Conservation (phyloP, 495 filamentous ascomycete genomes). For the Penicillium canescens region DNA sequence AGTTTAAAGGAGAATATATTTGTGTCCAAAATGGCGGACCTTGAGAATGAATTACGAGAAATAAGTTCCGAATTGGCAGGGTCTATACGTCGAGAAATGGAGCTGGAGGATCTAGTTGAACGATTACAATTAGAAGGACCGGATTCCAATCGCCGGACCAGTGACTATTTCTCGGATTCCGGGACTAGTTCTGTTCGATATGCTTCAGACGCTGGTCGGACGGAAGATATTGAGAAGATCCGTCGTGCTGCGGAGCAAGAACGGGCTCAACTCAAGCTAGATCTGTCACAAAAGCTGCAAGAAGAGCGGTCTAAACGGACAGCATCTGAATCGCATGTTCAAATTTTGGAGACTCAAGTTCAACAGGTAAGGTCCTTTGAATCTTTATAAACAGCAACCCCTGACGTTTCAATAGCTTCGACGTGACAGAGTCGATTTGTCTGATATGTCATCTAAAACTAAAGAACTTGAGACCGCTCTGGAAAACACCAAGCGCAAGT, state of each 20-base stretch:
- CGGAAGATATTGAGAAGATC: slow-evolving; percentile 82
- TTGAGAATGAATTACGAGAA: slow-evolving; percentile 91
- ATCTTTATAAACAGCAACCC: background rate
- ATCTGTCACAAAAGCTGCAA: slow-evolving; percentile 78
- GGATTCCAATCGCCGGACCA: slow-evolving; percentile 68
- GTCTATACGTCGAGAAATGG: slow-evolving; percentile 94
- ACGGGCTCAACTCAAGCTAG: slow-evolving; percentile 81
- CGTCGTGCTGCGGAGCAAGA: slow-evolving; percentile 88
- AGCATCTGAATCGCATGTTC: slow-evolving; percentile 77
- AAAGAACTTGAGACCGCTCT: slow-evolving; percentile 77
- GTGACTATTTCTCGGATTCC: slow-evolving; percentile 97
- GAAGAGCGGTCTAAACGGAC: slow-evolving; percentile 76
- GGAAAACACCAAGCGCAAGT: slow-evolving; percentile 76
- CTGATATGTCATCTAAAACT: slow-evolving; percentile 42
- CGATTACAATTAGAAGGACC: slow-evolving; percentile 74
- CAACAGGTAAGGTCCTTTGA: slow-evolving; percentile 46
- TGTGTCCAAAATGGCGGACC: slow-evolving; percentile 61
- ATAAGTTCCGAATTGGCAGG: slow-evolving; percentile 89
- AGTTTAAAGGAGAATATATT: slow-evolving; percentile 45
- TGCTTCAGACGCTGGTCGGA: slow-evolving; percentile 57
- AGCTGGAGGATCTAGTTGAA: slow-evolving; percentile 92
- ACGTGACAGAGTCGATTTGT: slow-evolving; percentile 43
- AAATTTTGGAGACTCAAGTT: slow-evolving; percentile 74
- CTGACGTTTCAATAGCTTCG: slow-evolving; percentile 36
- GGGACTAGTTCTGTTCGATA: slow-evolving; percentile 84